phyloP scores from a whole-genome alignment of 441 rosid species.

The Sinapis alba region DNA sequence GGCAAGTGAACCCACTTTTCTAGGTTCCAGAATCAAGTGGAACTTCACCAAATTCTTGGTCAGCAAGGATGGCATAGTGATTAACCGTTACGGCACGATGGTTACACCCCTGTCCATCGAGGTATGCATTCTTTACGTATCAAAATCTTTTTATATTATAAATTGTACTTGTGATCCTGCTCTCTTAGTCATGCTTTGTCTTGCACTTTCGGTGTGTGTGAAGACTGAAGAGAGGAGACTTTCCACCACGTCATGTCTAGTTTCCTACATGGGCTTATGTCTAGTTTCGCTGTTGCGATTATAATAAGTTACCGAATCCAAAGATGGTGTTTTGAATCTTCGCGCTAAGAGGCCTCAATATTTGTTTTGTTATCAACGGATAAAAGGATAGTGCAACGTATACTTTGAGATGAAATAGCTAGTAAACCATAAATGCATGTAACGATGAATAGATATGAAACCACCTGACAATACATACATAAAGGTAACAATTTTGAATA shows the following conservation, averaged over 20 bases:
- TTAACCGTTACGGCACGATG: slow-evolving; percentile 53
- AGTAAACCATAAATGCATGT: slow-evolving; percentile 1
- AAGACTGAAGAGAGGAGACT: background rate
- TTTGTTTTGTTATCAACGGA: background rate
- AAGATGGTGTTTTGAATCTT: background rate
- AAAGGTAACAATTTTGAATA: slow-evolving; percentile 5
- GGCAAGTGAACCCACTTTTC: slow-evolving; percentile 48
- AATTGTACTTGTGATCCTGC: too few relatives aligned
- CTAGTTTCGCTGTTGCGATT: background rate
- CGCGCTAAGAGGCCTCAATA: background rate
- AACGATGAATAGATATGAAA: slow-evolving; percentile 5
- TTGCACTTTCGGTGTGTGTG: too few relatives aligned
- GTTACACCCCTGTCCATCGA: slow-evolving; percentile 57
- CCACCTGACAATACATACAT: background rate
- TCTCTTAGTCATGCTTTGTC: too few relatives aligned
- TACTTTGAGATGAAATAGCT: background rate
- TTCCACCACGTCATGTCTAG: too few relatives aligned
- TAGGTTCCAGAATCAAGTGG: slow-evolving; percentile 71
- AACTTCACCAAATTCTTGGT: slow-evolving; percentile 72
- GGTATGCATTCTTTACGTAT: slow-evolving; percentile 30
- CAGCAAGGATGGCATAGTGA: slow-evolving; percentile 52
- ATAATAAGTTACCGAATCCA: background rate
- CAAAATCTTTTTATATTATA: background rate
- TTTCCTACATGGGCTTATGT: background rate
- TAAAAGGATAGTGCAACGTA: background rate